A percentile compares a stretch with the other conserved stretches of the same genome.
Conservation (phyloP, 306 rosid species). For the Astragalus glycyphyllos region DNA sequence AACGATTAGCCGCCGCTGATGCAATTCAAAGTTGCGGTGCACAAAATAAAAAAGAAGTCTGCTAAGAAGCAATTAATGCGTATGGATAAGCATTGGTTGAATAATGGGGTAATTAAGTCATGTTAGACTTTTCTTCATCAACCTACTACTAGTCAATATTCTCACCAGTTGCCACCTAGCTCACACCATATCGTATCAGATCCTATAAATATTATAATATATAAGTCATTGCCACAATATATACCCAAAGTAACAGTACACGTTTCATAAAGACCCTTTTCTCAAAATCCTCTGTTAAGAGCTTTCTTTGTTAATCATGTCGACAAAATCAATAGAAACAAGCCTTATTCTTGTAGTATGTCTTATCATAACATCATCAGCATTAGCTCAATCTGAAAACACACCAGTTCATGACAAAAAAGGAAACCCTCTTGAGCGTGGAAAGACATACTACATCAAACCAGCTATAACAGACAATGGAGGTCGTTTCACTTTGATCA, state of each 20-base stretch:
- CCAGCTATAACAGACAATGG: slow-evolving; percentile 67
- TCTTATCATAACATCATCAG: slow-evolving; percentile 41
- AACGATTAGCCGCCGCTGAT: no score
- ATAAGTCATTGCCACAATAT: background rate
- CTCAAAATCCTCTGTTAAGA: background rate
- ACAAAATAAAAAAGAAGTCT: no score
- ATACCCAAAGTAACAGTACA: background rate
- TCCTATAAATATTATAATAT: background rate
- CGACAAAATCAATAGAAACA: slow-evolving; percentile 19
- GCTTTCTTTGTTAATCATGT: slow-evolving; percentile 19
- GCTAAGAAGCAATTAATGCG: no score
- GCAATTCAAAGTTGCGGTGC: no score
- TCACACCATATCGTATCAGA: background rate
- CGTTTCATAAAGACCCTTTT: no score
- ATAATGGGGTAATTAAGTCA: no score
- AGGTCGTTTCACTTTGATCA: slow-evolving; percentile 55
- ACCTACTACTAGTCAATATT: no score
- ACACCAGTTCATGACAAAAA: slow-evolving; percentile 56
- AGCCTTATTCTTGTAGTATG: slow-evolving; percentile 26
- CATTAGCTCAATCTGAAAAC: slow-evolving; percentile 40
- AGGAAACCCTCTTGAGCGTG: slow-evolving; percentile 50
- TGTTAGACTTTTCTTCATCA: no score
- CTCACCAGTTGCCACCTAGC: no score
- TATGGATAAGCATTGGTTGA: no score
- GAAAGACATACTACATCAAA: slow-evolving; percentile 59